Base-by-base conservation (phyloP, 805 yeast genomes). In the Yarrowia hollandica region DNA sequence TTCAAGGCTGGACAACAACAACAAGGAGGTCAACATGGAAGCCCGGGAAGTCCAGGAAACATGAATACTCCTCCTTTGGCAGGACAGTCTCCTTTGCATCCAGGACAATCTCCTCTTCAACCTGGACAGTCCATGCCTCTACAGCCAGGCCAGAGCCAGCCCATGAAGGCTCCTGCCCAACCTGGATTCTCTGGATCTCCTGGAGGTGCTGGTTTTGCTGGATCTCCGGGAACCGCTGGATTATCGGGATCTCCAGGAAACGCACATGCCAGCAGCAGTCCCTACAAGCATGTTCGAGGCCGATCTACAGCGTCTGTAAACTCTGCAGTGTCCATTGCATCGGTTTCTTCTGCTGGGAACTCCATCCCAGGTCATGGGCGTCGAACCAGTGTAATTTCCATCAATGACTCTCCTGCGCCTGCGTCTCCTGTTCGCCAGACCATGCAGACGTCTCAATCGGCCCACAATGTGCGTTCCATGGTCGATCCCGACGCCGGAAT, bases 401-500 rank as follows among this genome's bases (percentile, higher is more conserved):
- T 41, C 48, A 26, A 18, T 16, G 48, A 41, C n/a, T 41, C 48
- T 10, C 48, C 48, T 16, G 48, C 33, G 18, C 48, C 48, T 4
- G 33, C 25, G 33, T 41, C 48, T 6, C 48, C 48, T 0, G 33
- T 16, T 10, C 16, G 48, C 5, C 8, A 25, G 3, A 22, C n/a
- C 2, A 48, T 48, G n/a, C 1, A 38, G 16, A 26, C 55, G 2
- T 48, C 55, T 1, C 55, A 48, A 22, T 48, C 55, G 18, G 55
- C 55, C 4, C 30, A 48, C 16, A 48, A 48, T 31, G 55, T 48
- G 28, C 55, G 55, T 4, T 48, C 55, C 6, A 48, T 48, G 55
- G 39, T 48, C 10, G 55, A 48, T 4, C 38, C 39, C 8, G 55
- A 48, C 16, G 30, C 55, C 15, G 55, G 55, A 7, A 31, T 48